These are phyloP conservation scores for Gossypium laxum DNA, from an alignment of 441 rosid genomes.

Conservation along the genomic window DNA sequence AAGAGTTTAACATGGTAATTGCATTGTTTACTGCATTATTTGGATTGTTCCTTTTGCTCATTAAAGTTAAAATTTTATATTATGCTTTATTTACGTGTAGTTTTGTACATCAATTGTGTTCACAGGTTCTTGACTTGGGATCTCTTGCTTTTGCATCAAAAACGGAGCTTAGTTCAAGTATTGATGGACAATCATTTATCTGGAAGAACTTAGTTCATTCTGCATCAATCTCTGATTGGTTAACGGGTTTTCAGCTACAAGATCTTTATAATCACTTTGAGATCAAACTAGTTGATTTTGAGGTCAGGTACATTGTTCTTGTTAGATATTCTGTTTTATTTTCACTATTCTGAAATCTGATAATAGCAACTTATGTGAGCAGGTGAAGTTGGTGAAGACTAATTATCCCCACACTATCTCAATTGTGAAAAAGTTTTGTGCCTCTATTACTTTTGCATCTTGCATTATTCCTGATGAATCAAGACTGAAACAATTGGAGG, in stretches of 20 bases:
- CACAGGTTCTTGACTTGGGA: conserved; percentile 46
- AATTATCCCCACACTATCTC: conserved; percentile 30
- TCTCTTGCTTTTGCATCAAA: conserved; percentile 40
- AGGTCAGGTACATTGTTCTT: conserved; percentile 35
- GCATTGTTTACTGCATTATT: conserved; percentile 10
- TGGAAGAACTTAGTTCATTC: conserved; percentile 29
- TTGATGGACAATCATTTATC: conserved; percentile 29
- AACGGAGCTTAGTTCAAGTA: conserved; percentile 27
- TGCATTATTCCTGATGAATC: conserved; percentile 66
- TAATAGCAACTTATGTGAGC: conserved; percentile 26
- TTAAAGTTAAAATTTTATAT: background rate
- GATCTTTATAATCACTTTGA: conserved; percentile 53
- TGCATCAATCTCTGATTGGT: conserved; percentile 20
- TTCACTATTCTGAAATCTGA: conserved; percentile 16
- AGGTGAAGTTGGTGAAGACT: conserved; percentile 44
- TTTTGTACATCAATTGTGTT: conserved; percentile 14
- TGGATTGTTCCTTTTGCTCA: conserved; percentile 1
- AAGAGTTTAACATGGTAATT: conserved; percentile 58
- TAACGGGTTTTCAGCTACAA: conserved; percentile 30
- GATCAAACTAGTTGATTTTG: conserved; percentile 45
- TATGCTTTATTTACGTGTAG: background rate
- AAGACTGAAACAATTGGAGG: conserved; percentile 67
- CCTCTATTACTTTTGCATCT: conserved; percentile 37
- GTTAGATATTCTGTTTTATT: conserved; percentile 13
- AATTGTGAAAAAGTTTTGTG: conserved; percentile 52